Evolutionary conservation across 805 yeast genomes (phyloP), one percentile per base, ranked within the genome.

Genomic region (Teunomyces cretensis): DNA sequence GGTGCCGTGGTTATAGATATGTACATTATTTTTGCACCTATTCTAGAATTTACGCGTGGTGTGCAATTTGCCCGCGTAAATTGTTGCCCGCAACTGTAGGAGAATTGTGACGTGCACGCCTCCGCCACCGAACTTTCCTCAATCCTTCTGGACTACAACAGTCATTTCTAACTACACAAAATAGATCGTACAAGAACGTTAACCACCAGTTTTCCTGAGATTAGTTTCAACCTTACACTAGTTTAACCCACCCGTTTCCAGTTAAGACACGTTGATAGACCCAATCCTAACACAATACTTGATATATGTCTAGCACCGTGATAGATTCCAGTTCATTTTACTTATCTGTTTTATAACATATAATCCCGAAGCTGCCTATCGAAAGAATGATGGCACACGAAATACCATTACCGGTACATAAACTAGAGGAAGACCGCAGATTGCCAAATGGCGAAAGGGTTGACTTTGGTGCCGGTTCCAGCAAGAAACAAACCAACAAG

Each of bases 301-400:
- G 28, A 9, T 35, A 17, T 35, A 35, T 35, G 38, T 17, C 28
- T 19, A 22, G 15, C 22, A 19, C 38, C 28, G 38, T 31, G 15
- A 26, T 27, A 28, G 41, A 16, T 28, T 33, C 33, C 12, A 12
- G 9, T 30, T 30, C 12, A 16, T 7, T 17, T 39, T 26, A 14
- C 27, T 27, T 39, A 16, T 28, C 19, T 39, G 16, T 35, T 35
- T 6, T 19, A 35, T 35, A 13, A 13, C 22, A 24, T 13, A 35
- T 22, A 35, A 19, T 12, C 28, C 28, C 9, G 3, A 26, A 3
- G 12, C 17, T 16, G 19, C 38, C 5, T 22, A 33, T 33, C 17
- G 36, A 33, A 22, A 47, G 41, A 16, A 61, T 64, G 67, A 64
- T 62, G 65, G 65, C 66, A 11, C 72, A 65, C 49, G 71, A 67